phyloP scores from a whole-genome alignment of 1,284 basidiomycete genomes.

The Marasmius fiardii region DNA sequence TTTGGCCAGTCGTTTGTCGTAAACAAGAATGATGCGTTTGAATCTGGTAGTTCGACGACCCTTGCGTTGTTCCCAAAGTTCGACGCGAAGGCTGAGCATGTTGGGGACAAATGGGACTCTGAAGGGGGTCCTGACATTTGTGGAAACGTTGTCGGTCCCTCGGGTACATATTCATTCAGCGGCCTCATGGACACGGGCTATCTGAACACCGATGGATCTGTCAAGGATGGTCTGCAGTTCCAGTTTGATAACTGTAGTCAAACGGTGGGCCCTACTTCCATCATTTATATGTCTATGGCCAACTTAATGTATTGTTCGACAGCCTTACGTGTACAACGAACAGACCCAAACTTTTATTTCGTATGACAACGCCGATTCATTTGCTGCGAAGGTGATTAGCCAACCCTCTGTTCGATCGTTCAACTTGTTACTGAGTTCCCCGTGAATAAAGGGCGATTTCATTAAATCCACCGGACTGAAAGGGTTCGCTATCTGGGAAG shows the following conservation, averaged over 20 bases:
- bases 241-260: conserved; percentile 61
- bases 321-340: conserved; percentile 66
- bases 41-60: conserved; percentile 5
- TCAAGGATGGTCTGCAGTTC: conserved; percentile 46
- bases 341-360: conserved; percentile 52
- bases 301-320: conserved; percentile 4
- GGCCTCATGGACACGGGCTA: conserved; percentile 51
- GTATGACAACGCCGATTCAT: conserved; percentile 43
- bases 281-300: neutral
- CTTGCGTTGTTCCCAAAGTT: conserved; percentile 7
- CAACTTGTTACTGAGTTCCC: too few relatives aligned
- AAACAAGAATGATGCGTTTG: conserved; percentile 26
- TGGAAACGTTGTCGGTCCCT: conserved; percentile 22
- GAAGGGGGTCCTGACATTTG: conserved; percentile 7
- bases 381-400: conserved; percentile 32
- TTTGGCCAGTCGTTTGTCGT: conserved; percentile 55
- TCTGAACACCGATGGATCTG: conserved; percentile 48
- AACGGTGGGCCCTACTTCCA: conserved; percentile 44
- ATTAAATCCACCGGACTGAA: conserved; percentile 37
- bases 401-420: neutral
- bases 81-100: conserved; percentile 7
- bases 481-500: conserved; percentile 57
- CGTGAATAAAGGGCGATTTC: conserved; percentile 24
- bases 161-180: conserved; percentile 56
- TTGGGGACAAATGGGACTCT: conserved; percentile 11